These are phyloP conservation scores for Paramyrothecium sp. DNA, from an alignment of 2,329 filamentous ascomycete species.

Conservation along the genomic window DNA sequence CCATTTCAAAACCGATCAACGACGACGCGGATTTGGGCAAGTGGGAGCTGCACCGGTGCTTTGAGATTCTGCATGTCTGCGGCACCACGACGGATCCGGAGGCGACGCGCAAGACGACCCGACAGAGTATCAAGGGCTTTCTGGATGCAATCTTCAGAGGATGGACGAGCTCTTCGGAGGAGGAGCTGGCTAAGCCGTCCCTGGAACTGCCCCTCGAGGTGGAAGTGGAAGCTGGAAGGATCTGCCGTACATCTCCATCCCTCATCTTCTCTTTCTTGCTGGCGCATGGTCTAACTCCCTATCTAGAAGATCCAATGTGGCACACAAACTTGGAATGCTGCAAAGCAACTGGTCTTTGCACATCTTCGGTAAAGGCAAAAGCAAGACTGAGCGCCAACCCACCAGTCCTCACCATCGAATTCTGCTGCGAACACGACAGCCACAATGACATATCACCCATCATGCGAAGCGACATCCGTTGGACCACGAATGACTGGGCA, in stretches of 20 bases:
- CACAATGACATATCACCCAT: constrained; percentile 13
- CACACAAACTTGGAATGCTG: no score
- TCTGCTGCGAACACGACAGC: constrained; percentile 6
- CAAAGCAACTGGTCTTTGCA: constrained; percentile 12
- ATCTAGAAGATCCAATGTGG: no score
- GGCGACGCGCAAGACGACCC: constrained; percentile 19
- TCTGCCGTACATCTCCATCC: no score
- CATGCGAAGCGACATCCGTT: constrained; percentile 22
- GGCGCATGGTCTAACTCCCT: no score
- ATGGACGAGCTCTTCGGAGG: constrained; percentile 16
- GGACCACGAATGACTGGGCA: constrained; percentile 19
- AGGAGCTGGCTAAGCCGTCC: constrained; percentile 14
- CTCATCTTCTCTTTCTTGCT: no score
- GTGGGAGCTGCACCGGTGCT: constrained; percentile 24
- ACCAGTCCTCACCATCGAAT: constrained; percentile 11
- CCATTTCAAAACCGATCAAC: constrained; percentile 9
- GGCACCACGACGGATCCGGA: constrained; percentile 20
- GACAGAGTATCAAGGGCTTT: constrained; percentile 28
- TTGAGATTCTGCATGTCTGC: constrained; percentile 30
- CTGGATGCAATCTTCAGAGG: constrained; percentile 26
- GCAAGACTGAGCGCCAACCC: constrained; percentile 10
- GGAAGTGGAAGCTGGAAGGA: no score
- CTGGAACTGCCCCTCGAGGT: constrained; percentile 14
- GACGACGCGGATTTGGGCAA: constrained; percentile 23
- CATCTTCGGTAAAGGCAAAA: constrained; percentile 20